Evolutionary conservation across 2,329 filamentous ascomycete species (phyloP), one percentile per base, ranked within the genome.

Genomic region (Fusarium stilboides): DNA sequence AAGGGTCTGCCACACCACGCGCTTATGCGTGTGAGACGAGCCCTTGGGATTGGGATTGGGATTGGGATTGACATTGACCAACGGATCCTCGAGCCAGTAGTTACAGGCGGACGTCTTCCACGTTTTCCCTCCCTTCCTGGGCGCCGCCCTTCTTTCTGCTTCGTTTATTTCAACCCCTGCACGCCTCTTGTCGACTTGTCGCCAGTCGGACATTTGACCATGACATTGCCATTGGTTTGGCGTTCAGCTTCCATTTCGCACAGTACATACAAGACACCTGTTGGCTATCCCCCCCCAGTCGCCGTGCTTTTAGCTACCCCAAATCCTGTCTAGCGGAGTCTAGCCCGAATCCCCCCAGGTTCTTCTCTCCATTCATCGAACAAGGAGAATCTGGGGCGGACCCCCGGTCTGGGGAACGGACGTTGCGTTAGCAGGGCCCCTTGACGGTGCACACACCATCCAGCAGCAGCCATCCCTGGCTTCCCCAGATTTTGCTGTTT

Each of bases 401-500:
- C 65, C 70, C 58, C 68, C 56, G 63, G 71, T 71, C 69, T 71
- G 60, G 72, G 72, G 72, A 71, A 68, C 56, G 67, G 67, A 70
- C 62, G 56, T 74, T 71, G 62, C 62, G 66, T 70, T 74, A 68
- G 69, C 65, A 67, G 58, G 70, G 62, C 56, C 75, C 75, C 72
- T 73, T 67, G 70, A 72, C 57, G 69, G 75, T 52, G 73, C 72
- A 74, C 76, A 72, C 74, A 75, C 76, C 74, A 75, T 65, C 74
- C 69, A 73, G 62, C 58, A 66, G 46, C 64, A 67, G 54, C 55
- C 61, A 75, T 74, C 76, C 77, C 74, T 77, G 76, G 44, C 69
- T 78, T 77, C 77, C 77, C 77, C 77, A 71, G 77, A 78, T 77
- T 78, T 70, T 74, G 42, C 53, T 67, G 61, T 53, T 59, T 64